phyloP scores from a whole-genome alignment of 2,329 filamentous ascomycete genomes.

The Colletotrichum sidae region DNA sequence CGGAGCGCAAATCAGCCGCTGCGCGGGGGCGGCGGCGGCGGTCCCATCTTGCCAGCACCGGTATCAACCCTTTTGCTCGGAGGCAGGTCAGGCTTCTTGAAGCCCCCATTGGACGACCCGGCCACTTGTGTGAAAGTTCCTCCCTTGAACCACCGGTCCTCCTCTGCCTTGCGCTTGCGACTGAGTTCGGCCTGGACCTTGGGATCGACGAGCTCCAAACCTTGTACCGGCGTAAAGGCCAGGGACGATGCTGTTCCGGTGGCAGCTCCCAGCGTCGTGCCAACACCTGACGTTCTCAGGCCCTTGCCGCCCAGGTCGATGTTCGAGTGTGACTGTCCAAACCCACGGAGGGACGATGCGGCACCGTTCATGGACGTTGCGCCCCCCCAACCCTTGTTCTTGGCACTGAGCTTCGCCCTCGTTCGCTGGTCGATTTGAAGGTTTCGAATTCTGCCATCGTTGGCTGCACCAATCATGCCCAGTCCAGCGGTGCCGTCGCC shows the following conservation, averaged over 20 bases:
- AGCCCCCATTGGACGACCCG: conserved; percentile 69
- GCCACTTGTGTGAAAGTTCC: conserved; percentile 95
- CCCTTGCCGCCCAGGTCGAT: conserved; percentile 83
- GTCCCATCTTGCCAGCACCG: conserved; percentile 65
- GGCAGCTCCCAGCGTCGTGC: conserved; percentile 68
- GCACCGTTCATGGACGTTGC: conserved; percentile 73
- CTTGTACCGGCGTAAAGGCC: conserved; percentile 94
- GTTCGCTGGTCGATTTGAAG: conserved; percentile 94
- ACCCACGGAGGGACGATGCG: conserved; percentile 85
- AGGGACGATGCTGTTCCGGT: conserved; percentile 82
- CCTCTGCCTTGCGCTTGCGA: conserved; percentile 91
- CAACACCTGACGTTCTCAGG: conserved; percentile 84
- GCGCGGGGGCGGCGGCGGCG: conserved; percentile 46
- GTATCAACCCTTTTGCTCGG: conserved; percentile 79
- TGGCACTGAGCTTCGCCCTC: conserved; percentile 90
- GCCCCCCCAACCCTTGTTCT: conserved; percentile 94
- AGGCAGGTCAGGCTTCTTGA: conserved; percentile 86
- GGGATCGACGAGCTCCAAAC: conserved; percentile 93
- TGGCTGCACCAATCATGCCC: conserved; percentile 92
- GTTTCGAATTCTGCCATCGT: conserved; percentile 89
- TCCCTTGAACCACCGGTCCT: conserved; percentile 96
- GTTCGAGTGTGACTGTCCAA: conserved; percentile 73
- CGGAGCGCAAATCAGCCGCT: conserved; percentile 18
- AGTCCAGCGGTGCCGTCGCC: conserved; percentile 88
- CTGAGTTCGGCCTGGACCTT: conserved; percentile 89